Conservation (phyloP, 352 stramenopile genomes). For the Globisporangium splendens region DNA sequence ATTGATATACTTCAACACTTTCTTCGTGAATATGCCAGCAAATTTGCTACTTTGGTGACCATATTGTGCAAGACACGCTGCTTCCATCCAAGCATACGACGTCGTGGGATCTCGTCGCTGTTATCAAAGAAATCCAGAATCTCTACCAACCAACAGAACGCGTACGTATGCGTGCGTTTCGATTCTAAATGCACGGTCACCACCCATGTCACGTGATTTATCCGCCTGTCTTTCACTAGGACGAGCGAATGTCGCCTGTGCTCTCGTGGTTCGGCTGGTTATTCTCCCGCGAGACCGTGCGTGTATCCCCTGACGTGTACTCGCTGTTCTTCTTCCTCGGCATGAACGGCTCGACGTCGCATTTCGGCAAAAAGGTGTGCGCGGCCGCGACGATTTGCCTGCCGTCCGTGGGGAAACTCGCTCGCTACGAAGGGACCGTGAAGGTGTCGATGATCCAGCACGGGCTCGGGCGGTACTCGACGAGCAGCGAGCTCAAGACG, state of each 20-base stretch:
- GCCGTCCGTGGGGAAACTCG: slow-evolving; percentile 35
- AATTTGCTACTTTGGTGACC: slow-evolving; percentile 57
- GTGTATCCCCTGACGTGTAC: slow-evolving; percentile 22
- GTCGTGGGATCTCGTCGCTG: slow-evolving; percentile 42
- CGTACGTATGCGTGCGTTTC: slow-evolving; percentile 10
- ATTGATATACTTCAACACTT: not conserved
- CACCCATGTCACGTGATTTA: too few relatives aligned
- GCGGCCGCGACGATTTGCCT: slow-evolving; percentile 33
- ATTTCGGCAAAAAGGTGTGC: slow-evolving; percentile 45
- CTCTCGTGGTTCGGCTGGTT: slow-evolving; percentile 21
- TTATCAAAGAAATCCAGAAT: slow-evolving; percentile 48
- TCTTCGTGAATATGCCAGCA: slow-evolving; percentile 12
- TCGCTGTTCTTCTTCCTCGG: slow-evolving; percentile 56
- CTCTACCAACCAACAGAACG: slow-evolving; percentile 30
- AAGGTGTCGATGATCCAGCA: slow-evolving; percentile 36
- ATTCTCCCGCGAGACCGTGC: slow-evolving; percentile 17
- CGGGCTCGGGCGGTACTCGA: slow-evolving; percentile 26
- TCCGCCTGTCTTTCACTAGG: not conserved
- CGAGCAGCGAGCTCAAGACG: slow-evolving; percentile 33
- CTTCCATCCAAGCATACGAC: slow-evolving; percentile 25
- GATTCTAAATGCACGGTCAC: too few relatives aligned
- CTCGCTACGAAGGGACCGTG: slow-evolving; percentile 25
- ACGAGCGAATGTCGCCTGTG: slow-evolving; percentile 4
- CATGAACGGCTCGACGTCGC: slow-evolving; percentile 30
- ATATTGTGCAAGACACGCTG: slow-evolving; percentile 43